Evolutionary conservation across 208 protist genomes (phyloP).

Genomic region (Spironucleus salmonicida): DNA sequence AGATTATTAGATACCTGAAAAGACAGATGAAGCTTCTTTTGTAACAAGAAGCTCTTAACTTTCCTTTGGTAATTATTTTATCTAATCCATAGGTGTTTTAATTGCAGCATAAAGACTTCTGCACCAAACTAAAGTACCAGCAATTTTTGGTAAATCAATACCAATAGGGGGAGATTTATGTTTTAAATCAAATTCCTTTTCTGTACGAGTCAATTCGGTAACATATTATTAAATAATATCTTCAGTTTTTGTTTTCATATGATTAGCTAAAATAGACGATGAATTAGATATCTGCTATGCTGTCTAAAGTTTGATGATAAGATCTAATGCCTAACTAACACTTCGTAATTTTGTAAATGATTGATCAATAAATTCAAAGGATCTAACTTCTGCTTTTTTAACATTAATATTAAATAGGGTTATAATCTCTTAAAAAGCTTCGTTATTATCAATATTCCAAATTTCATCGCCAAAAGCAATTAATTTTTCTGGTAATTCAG

Average conservation of each 20-base stretch:
- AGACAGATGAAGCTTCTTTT: conserved; percentile 35
- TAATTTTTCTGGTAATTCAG: neutral
- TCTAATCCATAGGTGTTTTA: conserved; percentile 79
- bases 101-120: conserved; percentile 79
- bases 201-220: conserved; percentile 65
- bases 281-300: neutral
- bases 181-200: conserved; percentile 67
- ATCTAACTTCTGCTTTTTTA: neutral
- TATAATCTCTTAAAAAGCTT: neutral
- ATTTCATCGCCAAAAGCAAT: neutral
- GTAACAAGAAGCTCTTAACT: conserved; percentile 70
- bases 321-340: neutral
- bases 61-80: conserved; percentile 66
- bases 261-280: conserved; percentile 43
- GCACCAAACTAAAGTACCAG: conserved; percentile 76
- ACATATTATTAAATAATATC: conserved; percentile 78
- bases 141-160: conserved; percentile 84
- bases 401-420: neutral
- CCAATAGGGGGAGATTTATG: conserved; percentile 67
- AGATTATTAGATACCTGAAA: neutral
- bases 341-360: neutral
- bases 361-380: neutral
- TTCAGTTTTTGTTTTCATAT: conserved; percentile 75
- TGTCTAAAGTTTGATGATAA: neutral
- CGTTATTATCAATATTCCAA: neutral